Evolutionary conservation across 768 basidiomycete species (phyloP).

Genomic region (Hortiboletus campestris): DNA sequence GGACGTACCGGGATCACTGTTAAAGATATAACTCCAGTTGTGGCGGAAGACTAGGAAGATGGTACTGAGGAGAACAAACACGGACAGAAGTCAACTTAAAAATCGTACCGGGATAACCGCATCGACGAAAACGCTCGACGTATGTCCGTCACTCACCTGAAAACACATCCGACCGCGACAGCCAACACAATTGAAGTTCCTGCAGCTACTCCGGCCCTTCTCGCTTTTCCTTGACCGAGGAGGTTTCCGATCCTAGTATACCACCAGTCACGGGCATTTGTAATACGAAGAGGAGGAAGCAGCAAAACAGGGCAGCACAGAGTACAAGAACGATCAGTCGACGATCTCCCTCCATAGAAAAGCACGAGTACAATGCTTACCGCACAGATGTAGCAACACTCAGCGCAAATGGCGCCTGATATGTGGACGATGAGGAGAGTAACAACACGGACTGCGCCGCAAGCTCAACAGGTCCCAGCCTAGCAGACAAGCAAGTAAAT

Average conservation of each 20-base stretch:
- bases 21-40: conserved; percentile 74
- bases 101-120: neutral
- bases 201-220: conserved; percentile 69
- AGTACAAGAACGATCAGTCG: neutral
- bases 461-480: conserved; percentile 75
- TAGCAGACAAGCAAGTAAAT: conserved; percentile 29
- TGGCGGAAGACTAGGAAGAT: conserved; percentile 61
- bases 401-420: conserved; percentile 81
- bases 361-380: conserved; percentile 37
- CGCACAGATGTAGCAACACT: conserved; percentile 84
- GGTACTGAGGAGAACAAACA: conserved; percentile 32
- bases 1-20: conserved; percentile 54
- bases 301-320: neutral
- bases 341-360: neutral
- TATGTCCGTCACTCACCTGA: conserved; percentile 45
- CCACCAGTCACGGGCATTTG: neutral
- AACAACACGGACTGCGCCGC: conserved; percentile 89
- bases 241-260: conserved; percentile 76
- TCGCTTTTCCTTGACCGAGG: conserved; percentile 74
- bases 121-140: neutral
- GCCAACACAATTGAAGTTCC: conserved; percentile 65
- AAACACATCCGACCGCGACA: conserved; percentile 59
- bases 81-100: neutral
- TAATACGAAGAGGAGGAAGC: neutral
- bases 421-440: conserved; percentile 71